These are phyloP conservation scores for Metarhizium anisopliae DNA, from an alignment of 2,329 filamentous ascomycete species.

Conservation along the genomic window DNA sequence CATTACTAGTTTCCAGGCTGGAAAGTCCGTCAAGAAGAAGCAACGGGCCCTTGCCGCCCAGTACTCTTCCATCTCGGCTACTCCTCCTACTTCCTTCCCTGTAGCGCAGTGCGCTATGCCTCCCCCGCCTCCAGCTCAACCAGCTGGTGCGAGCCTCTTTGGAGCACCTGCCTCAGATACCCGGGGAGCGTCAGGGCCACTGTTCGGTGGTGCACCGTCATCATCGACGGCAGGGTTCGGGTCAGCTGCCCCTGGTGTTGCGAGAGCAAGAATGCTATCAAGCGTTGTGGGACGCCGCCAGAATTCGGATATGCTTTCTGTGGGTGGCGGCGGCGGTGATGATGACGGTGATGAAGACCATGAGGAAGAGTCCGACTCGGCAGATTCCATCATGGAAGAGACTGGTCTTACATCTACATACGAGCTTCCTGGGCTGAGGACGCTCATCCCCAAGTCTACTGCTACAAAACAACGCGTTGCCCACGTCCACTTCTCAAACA, in stretches of 20 bases:
- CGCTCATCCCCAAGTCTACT: constrained; percentile 36
- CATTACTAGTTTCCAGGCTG: background rate
- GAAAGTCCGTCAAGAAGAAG: background rate
- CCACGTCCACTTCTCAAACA: constrained; percentile 34
- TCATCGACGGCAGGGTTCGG: background rate
- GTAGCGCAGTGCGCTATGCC: background rate
- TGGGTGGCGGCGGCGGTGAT: background rate
- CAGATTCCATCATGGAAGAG: constrained; percentile 42
- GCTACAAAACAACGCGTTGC: constrained; percentile 46
- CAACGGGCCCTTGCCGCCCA: background rate
- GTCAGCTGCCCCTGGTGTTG: background rate
- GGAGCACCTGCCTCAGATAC: background rate
- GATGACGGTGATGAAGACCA: background rate
- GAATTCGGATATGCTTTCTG: background rate
- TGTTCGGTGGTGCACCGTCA: background rate
- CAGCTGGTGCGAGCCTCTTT: background rate
- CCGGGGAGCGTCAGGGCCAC: background rate
- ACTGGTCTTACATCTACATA: constrained; percentile 47
- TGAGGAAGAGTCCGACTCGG: background rate
- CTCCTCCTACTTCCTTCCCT: too few relatives aligned
- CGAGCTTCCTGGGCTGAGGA: constrained; percentile 44
- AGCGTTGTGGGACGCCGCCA: background rate
- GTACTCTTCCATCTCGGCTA: too few relatives aligned
- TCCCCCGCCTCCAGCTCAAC: background rate
- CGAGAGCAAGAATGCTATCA: constrained; percentile 8